Percentiles rank a stretch among this genome's conserved stretches.
These are phyloP conservation scores for Cystoisospora suis DNA, from an alignment of 169 alveolate species.

Conservation along the genomic window DNA sequence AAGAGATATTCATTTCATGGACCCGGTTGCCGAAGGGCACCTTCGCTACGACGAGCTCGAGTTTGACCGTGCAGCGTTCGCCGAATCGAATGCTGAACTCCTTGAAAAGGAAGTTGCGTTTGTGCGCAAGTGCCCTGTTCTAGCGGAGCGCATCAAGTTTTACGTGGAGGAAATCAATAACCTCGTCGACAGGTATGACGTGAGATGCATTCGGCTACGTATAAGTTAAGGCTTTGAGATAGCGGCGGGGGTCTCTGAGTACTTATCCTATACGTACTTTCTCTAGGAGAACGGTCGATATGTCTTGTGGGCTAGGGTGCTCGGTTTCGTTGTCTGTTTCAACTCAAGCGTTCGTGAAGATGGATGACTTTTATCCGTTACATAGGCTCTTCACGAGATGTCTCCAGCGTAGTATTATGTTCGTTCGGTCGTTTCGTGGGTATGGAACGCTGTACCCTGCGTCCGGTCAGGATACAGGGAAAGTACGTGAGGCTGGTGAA, in stretches of 20 bases:
- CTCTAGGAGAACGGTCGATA: conserved; percentile 25
- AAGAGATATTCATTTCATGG: conserved; percentile 22
- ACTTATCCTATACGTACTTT: too few relatives aligned
- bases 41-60: conserved; percentile 30
- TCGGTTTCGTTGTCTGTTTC: too few relatives aligned
- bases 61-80: conserved; percentile 32
- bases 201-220: neutral
- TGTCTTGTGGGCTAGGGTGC: conserved; percentile 8
- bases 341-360: too few relatives aligned
- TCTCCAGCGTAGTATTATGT: neutral
- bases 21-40: conserved; percentile 42
- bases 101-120: conserved; percentile 35
- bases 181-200: neutral
- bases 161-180: conserved; percentile 21
- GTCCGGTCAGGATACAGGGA: neutral
- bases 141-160: conserved; percentile 40
- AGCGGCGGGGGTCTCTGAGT: too few relatives aligned
- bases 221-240: too few relatives aligned
- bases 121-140: conserved; percentile 14
- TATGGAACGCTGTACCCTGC: conserved; percentile 28
- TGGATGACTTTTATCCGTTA: too few relatives aligned
- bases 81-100: conserved; percentile 36
- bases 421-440: conserved; percentile 14
- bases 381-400: conserved; percentile 28
- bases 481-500: neutral